A percentile compares a stretch with the other conserved stretches of the same genome.
These are phyloP conservation scores for Coffea humblotiana DNA, from an alignment of 305 asterid species.

Conservation along the genomic window DNA sequence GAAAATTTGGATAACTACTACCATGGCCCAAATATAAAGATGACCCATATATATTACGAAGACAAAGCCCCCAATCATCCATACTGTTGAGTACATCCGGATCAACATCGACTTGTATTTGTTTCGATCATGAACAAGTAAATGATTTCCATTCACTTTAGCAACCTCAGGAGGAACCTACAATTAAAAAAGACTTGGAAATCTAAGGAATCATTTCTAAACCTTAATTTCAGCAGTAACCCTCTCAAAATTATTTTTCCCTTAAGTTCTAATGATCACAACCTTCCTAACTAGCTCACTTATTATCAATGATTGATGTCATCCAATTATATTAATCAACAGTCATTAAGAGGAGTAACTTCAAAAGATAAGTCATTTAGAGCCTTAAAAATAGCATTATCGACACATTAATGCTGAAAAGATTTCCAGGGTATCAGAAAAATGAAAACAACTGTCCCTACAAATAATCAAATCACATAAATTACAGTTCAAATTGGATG, in stretches of 20 bases:
- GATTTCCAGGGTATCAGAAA: too few relatives aligned
- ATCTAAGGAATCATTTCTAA: not conserved
- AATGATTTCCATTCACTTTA: slow-evolving; percentile 50
- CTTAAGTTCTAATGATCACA: not conserved
- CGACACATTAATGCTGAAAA: not conserved
- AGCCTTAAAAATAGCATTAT: not conserved
- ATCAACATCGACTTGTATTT: slow-evolving; percentile 93
- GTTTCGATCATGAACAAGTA: slow-evolving; percentile 74
- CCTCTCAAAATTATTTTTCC: not conserved
- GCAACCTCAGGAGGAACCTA: slow-evolving; percentile 69
- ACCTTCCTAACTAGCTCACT: not conserved
- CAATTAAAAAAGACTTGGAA: slow-evolving; percentile 13
- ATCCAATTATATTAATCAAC: not conserved
- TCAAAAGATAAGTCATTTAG: not conserved
- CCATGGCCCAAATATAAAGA: slow-evolving; percentile 90
- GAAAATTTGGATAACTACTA: slow-evolving; percentile 82
- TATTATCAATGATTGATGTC: not conserved
- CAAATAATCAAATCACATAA: not conserved
- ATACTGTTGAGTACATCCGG: slow-evolving; percentile 75
- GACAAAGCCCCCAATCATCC: slow-evolving; percentile 97
- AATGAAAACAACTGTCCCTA: not conserved
- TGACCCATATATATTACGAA: slow-evolving; percentile 86
- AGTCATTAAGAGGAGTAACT: not conserved
- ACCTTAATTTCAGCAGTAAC: not conserved
- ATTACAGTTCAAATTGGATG: too few relatives aligned